Evolutionary conservation across 441 rosid species (phyloP).

Genomic region (Bruguiera hainesii): DNA sequence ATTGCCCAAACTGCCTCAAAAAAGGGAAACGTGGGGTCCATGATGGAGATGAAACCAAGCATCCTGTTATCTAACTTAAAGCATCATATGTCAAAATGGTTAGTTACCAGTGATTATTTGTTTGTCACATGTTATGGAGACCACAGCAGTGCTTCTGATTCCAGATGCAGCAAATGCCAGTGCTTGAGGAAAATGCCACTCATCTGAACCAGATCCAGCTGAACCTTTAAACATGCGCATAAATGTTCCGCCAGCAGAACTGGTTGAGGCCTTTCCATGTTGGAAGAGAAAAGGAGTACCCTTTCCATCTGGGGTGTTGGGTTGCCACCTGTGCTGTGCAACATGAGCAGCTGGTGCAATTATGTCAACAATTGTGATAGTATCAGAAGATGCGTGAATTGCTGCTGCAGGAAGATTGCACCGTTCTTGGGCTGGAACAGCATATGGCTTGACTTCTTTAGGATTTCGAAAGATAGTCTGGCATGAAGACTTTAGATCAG

Average conservation of each 20-base stretch:
- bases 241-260: slow-evolving; percentile 71
- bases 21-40: no score
- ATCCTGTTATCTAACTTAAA: not conserved
- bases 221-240: slow-evolving; percentile 94
- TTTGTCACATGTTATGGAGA: slow-evolving; percentile 71
- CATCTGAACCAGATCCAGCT: slow-evolving; percentile 55
- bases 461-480: slow-evolving; percentile 98
- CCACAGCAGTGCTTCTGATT: slow-evolving; percentile 76
- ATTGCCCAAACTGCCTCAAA: no score
- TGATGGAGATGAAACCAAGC: not conserved
- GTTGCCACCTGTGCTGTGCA: slow-evolving; percentile 97
- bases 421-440: slow-evolving; percentile 75
- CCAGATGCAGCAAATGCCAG: slow-evolving; percentile 89
- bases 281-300: slow-evolving; percentile 94
- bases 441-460: slow-evolving; percentile 73
- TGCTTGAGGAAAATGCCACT: slow-evolving; percentile 89
- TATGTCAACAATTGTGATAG: slow-evolving; percentile 69
- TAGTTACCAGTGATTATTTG: slow-evolving; percentile 86
- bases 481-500: slow-evolving; percentile 25
- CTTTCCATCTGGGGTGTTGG: slow-evolving; percentile 96
- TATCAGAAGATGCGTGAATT: slow-evolving; percentile 86
- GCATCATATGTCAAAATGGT: slow-evolving; percentile 1
- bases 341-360: slow-evolving; percentile 94
- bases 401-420: slow-evolving; percentile 98
- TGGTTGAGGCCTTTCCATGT: slow-evolving; percentile 70